Percentiles rank a stretch among this genome's conserved stretches.
Conservation (phyloP, 140 eudicot species). For the Ambrosia hybrid region DNA sequence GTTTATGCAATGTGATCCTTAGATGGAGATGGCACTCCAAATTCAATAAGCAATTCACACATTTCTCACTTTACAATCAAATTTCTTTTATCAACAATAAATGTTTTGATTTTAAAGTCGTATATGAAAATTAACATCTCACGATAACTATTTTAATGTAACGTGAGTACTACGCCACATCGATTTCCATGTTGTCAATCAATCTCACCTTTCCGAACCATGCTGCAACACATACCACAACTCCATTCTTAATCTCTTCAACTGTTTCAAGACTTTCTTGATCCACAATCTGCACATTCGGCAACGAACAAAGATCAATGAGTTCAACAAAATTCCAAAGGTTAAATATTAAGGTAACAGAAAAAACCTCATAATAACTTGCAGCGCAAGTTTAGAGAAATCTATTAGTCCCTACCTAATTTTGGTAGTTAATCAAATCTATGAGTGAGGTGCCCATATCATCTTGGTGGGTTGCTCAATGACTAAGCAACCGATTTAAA, state of each 20-base stretch:
- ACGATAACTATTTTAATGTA: not conserved
- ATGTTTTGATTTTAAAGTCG: no score
- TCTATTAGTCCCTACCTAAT: not conserved
- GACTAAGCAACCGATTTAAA: constrained; percentile 1
- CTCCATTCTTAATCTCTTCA: constrained; percentile 59
- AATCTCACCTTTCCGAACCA: constrained; percentile 93
- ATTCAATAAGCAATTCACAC: no score
- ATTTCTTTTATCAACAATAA: no score
- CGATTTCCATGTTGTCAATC: constrained; percentile 86
- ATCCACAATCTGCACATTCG: constrained; percentile 65
- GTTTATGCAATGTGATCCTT: not conserved
- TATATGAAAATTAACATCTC: not conserved
- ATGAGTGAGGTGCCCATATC: not conserved
- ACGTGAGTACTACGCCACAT: constrained; percentile 6
- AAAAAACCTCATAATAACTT: constrained; percentile 5
- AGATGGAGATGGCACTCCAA: not conserved
- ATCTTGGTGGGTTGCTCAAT: not conserved
- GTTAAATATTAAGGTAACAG: not conserved
- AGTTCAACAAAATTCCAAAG: not conserved
- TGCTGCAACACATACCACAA: constrained; percentile 87
- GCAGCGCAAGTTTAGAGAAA: not conserved
- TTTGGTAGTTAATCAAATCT: not conserved
- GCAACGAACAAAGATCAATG: constrained; percentile 1
- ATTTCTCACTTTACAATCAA: not conserved
- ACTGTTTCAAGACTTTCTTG: constrained; percentile 68